A percentile compares a stretch with the other conserved stretches of the same genome.
phyloP scores from a whole-genome alignment of 139 green algal genomes.

The Gonium pectorale region DNA sequence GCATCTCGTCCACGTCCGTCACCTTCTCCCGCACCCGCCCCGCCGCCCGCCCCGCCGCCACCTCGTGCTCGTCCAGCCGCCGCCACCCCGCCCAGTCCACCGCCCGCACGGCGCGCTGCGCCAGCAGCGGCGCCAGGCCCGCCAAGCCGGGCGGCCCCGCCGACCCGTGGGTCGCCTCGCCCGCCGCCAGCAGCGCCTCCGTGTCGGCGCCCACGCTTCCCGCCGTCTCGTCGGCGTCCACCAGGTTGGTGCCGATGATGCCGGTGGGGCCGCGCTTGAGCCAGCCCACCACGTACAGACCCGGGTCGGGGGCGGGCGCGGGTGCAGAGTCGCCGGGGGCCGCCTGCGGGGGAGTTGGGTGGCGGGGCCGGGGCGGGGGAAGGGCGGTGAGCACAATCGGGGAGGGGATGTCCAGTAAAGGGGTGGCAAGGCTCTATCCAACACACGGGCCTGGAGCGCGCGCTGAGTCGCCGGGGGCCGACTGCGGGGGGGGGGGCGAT shows the following conservation, averaged over 20 bases:
- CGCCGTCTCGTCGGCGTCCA: constrained; percentile 85
- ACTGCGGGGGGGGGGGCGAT: no score
- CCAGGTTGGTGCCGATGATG: constrained; percentile 94
- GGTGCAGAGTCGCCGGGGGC: not conserved
- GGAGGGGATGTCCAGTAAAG: no score
- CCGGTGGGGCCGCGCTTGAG: constrained; percentile 89
- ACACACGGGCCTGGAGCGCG: no score
- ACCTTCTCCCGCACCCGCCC: constrained; percentile 83
- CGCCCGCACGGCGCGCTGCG: constrained; percentile 46
- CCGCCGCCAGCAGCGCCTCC: not conserved
- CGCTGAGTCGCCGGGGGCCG: no score
- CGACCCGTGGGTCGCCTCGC: not conserved
- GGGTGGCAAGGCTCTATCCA: no score
- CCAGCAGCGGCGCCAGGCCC: constrained; percentile 64
- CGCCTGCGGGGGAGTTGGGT: not conserved
- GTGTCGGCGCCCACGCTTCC: constrained; percentile 66
- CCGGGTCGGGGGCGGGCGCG: constrained; percentile 46
- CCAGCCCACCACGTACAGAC: constrained; percentile 92
- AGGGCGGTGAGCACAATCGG: no score
- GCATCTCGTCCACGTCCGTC: constrained; percentile 67
- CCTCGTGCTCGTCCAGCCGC: constrained; percentile 70
- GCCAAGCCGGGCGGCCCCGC: constrained; percentile 19
- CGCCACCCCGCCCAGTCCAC: constrained; percentile 74
- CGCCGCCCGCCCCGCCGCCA: constrained; percentile 48
- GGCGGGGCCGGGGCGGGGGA: not conserved